Percentiles rank a stretch among this genome's conserved stretches.
These are phyloP conservation scores for Entoloma clypeatum DNA, from an alignment of 1,284 basidiomycete species.

Conservation along the genomic window DNA sequence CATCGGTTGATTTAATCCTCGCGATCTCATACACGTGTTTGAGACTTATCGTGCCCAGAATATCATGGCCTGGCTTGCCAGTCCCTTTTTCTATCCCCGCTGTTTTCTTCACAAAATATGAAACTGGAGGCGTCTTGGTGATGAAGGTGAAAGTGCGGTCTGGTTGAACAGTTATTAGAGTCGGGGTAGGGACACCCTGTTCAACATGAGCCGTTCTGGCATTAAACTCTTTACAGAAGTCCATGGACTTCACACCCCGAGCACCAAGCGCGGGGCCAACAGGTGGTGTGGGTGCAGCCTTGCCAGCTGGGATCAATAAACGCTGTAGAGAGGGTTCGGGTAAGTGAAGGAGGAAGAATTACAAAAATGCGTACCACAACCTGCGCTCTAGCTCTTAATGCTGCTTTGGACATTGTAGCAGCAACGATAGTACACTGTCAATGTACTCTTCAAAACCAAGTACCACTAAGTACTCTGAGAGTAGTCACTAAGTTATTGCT, in stretches of 20 bases:
- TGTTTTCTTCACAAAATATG: constrained; percentile 92
- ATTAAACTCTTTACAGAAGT: constrained; percentile 99
- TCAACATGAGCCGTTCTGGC: constrained; percentile 87
- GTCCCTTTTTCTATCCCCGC: constrained; percentile 90
- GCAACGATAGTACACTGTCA: not conserved
- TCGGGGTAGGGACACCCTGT: constrained; percentile 86
- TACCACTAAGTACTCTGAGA: too few relatives aligned
- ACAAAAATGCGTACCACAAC: constrained; percentile 51
- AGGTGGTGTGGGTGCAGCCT: constrained; percentile 94
- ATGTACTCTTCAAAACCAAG: too few relatives aligned
- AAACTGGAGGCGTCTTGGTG: constrained; percentile 86
- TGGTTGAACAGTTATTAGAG: constrained; percentile 88
- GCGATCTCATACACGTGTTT: constrained; percentile 99
- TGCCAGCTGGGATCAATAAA: constrained; percentile 88
- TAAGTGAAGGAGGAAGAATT: constrained; percentile 1
- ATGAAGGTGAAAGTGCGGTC: constrained; percentile 95
- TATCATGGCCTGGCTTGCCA: constrained; percentile 73
- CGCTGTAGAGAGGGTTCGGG: constrained; percentile 47
- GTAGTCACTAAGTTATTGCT: too few relatives aligned
- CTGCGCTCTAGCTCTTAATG: constrained; percentile 52
- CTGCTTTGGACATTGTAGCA: constrained; percentile 54
- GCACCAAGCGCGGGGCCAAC: constrained; percentile 97
- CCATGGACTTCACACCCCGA: constrained; percentile 98
- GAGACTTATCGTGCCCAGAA: constrained; percentile 80
- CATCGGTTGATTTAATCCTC: constrained; percentile 92